Evolutionary conservation across 1,139 yeast species (phyloP).

Genomic region (Pichia terricola): DNA sequence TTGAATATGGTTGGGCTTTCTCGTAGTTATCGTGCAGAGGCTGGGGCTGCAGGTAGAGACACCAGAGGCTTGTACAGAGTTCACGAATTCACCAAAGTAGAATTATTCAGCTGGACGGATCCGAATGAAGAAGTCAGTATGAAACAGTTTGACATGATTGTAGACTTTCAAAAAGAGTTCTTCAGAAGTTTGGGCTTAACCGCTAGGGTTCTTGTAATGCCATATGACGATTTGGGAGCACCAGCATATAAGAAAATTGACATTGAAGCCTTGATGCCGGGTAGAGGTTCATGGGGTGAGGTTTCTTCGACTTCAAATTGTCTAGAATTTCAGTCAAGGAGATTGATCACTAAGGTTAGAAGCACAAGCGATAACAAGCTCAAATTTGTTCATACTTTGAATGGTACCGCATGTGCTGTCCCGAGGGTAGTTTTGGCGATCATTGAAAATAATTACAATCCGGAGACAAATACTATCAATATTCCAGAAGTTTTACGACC

Average conservation of each 20-base stretch:
- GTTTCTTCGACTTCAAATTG: conserved; percentile 88
- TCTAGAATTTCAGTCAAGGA: conserved; percentile 80
- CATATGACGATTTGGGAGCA: conserved; percentile 83
- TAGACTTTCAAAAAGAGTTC: conserved; percentile 55
- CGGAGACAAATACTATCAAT: conserved; percentile 38
- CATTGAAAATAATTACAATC: conserved; percentile 74
- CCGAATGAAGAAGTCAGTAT: conserved; percentile 34
- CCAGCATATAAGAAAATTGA: conserved; percentile 91
- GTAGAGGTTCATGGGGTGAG: conserved; percentile 89
- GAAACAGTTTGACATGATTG: conserved; percentile 49
- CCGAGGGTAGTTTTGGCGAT: conserved; percentile 87
- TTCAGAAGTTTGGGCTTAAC: conserved; percentile 60
- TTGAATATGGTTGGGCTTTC: conserved; percentile 69
- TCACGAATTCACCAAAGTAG: conserved; percentile 97
- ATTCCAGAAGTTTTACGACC: conserved; percentile 64
- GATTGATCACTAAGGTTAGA: conserved; percentile 59
- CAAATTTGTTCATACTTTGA: conserved; percentile 68
- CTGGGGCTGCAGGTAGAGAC: conserved; percentile 92
- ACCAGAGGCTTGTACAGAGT: conserved; percentile 90
- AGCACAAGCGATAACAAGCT: conserved; percentile 22
- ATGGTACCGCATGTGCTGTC: conserved; percentile 94
- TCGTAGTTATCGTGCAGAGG: conserved; percentile 89
- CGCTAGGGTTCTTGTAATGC: conserved; percentile 83
- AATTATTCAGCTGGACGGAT: conserved; percentile 70
- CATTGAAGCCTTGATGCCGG: conserved; percentile 98